Evolutionary conservation across 2,329 filamentous ascomycete species (phyloP).

Genomic region (Tolypocladium endophyticum): DNA sequence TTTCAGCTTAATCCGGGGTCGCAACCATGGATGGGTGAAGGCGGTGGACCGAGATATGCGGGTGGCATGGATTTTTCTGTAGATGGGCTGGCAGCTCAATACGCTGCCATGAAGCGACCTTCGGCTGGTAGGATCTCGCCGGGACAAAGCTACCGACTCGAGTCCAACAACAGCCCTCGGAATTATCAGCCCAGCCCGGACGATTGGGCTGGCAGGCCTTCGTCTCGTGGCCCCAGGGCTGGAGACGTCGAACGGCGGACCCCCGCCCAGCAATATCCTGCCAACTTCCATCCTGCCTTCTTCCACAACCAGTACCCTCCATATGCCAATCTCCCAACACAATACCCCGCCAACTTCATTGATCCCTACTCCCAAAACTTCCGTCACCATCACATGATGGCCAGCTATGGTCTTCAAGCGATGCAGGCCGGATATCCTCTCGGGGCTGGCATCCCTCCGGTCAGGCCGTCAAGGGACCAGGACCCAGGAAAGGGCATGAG

Average conservation of each 20-base stretch:
- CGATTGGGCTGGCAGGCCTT: conserved; percentile 25
- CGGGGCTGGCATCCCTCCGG: conserved; percentile 14
- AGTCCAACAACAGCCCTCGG: conserved; percentile 14
- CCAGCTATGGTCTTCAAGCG: conserved; percentile 22
- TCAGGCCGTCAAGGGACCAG: conserved; percentile 38
- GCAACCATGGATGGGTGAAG: conserved; percentile 32
- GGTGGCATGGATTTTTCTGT: conserved; percentile 19
- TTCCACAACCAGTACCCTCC: conserved; percentile 21
- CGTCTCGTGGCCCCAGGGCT: conserved; percentile 22
- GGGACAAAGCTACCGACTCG: conserved; percentile 16
- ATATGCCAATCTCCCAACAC: conserved; percentile 17
- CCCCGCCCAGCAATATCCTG: conserved; percentile 19
- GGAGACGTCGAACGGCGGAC: conserved; percentile 28
- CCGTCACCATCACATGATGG: conserved; percentile 26
- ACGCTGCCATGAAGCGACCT: conserved; percentile 20
- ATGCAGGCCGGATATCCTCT: conserved; percentile 19
- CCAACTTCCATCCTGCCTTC: conserved; percentile 16
- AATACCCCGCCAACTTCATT: conserved; percentile 23
- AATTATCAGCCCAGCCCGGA: conserved; percentile 21
- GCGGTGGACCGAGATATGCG: conserved; percentile 12
- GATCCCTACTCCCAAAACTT: conserved; percentile 24
- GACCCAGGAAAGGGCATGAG: conserved; percentile 52
- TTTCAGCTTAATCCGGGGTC: conserved; percentile 38
- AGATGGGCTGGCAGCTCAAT: conserved; percentile 17
- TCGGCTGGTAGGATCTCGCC: conserved; percentile 30